Percentiles rank a stretch among this genome's conserved stretches.
These are phyloP conservation scores for Pythium pyrilobum DNA, from an alignment of 352 stramenopile genomes.

Conservation along the genomic window DNA sequence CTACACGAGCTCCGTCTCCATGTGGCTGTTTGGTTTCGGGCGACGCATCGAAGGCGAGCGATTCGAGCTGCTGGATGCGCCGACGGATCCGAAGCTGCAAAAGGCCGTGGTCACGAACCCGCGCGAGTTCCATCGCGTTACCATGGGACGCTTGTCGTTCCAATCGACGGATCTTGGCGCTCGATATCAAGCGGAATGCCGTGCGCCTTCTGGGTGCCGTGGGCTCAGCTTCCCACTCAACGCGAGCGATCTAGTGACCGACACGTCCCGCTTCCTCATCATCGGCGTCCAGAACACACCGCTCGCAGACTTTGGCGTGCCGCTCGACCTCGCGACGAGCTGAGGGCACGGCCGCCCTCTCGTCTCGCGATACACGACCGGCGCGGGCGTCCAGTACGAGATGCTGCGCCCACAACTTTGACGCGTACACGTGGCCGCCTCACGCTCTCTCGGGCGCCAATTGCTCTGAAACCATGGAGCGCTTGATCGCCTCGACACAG, in stretches of 20 bases:
- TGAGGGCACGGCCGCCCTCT: neutral
- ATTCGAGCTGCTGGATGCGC: neutral
- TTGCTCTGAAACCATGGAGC: slow-evolving; percentile 8
- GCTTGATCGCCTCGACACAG: neutral
- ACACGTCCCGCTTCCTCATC: neutral
- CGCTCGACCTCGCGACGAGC: neutral
- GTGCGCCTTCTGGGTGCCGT: neutral
- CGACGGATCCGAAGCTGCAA: neutral
- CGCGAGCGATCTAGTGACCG: neutral
- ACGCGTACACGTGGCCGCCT: neutral
- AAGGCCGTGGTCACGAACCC: neutral
- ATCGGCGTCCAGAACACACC: neutral
- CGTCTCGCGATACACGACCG: slow-evolving; percentile 1
- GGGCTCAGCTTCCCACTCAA: neutral
- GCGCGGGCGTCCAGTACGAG: slow-evolving; percentile 3
- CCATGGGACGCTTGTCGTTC: neutral
- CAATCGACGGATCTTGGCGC: neutral
- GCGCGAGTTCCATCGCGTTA: slow-evolving; percentile 1
- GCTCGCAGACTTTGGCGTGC: neutral
- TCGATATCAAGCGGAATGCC: neutral
- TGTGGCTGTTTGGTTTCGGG: slow-evolving; percentile 6
- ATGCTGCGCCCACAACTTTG: slow-evolving; percentile 6
- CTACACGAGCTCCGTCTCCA: neutral
- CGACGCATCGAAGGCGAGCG: neutral
- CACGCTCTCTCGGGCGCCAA: neutral